Evolutionary conservation across 2,329 filamentous ascomycete genomes (phyloP).

Genomic region (Pestalotiopsis sp.): DNA sequence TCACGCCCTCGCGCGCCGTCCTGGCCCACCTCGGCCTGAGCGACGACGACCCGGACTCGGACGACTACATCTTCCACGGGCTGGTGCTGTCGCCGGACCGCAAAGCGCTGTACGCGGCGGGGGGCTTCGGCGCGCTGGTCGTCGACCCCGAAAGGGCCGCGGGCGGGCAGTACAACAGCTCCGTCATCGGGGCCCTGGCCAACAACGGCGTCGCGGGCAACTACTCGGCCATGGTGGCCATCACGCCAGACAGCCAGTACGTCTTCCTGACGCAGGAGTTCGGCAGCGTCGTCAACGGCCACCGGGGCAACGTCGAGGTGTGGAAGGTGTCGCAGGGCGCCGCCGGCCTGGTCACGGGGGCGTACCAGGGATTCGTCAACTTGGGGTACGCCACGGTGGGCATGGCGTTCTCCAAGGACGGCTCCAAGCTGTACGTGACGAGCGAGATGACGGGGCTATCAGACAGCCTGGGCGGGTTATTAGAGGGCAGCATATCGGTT

Average conservation of each 20-base stretch:
- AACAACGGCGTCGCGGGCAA: conserved; percentile 6
- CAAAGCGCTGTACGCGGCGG: background rate
- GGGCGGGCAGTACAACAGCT: background rate
- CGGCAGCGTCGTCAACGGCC: background rate
- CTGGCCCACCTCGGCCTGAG: background rate
- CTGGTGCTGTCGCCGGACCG: background rate
- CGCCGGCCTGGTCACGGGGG: background rate
- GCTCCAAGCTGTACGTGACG: conserved; percentile 5
- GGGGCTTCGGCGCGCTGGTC: background rate
- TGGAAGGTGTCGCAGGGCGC: background rate
- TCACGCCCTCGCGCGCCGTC: background rate
- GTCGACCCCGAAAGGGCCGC: background rate
- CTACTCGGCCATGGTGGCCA: background rate
- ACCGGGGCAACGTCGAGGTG: conserved; percentile 2
- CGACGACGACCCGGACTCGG: background rate
- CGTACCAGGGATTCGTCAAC: conserved; percentile 1
- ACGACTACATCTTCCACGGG: conserved; percentile 7
- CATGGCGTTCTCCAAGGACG: background rate
- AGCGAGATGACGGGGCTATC: background rate
- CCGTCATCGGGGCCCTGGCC: conserved; percentile 1
- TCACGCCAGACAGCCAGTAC: conserved; percentile 1
- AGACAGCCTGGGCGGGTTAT: background rate
- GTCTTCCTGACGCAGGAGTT: conserved; percentile 10
- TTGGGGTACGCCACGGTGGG: conserved; percentile 2
- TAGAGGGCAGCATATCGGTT: background rate